Percentiles rank a stretch among this genome's conserved stretches.
Conservation (phyloP, 2,329 filamentous ascomycete species). For the Trichoderma atrobrunneum region DNA sequence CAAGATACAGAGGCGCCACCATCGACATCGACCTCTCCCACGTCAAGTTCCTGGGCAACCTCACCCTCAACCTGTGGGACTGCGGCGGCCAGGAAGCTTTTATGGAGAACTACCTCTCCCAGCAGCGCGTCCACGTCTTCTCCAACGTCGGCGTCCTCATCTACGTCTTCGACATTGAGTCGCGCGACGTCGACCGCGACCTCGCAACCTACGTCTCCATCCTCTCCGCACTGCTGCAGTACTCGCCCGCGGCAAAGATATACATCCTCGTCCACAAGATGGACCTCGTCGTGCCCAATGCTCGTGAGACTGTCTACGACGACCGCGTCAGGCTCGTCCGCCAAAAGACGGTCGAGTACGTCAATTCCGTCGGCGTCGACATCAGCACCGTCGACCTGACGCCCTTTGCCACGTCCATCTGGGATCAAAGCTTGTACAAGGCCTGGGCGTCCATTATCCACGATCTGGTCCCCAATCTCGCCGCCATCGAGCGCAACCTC, state of each 20-base stretch:
- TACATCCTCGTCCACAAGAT: slow-evolving; percentile 99
- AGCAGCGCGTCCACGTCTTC: slow-evolving; percentile 95
- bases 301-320: slow-evolving; percentile 78
- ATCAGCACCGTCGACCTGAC: slow-evolving; percentile 61
- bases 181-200: slow-evolving; percentile 88
- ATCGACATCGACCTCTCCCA: slow-evolving; percentile 98
- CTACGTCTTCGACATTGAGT: slow-evolving; percentile 99
- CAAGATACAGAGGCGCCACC: slow-evolving; percentile 66
- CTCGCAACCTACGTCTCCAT: slow-evolving; percentile 89
- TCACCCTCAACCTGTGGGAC: slow-evolving; percentile 97
- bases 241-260: slow-evolving; percentile 74
- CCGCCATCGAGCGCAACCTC: slow-evolving; percentile 83
- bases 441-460: slow-evolving; percentile 99
- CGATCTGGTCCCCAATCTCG: slow-evolving; percentile 91
- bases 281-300: slow-evolving; percentile 82
- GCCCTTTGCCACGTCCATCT: slow-evolving; percentile 93
- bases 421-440: slow-evolving; percentile 97
- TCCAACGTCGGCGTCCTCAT: slow-evolving; percentile 94
- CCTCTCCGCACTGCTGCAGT: slow-evolving; percentile 83
- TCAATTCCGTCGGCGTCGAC: slow-evolving; percentile 36
- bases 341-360: slow-evolving; percentile 63
- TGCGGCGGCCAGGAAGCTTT: slow-evolving; percentile 98
- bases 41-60: slow-evolving; percentile 96
- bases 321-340: slow-evolving; percentile 76
- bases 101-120: slow-evolving; percentile 96